Evolutionary conservation across 2,329 filamentous ascomycete genomes (phyloP), one percentile per base, ranked within the genome.

Genomic region (Blumeria graminis): DNA sequence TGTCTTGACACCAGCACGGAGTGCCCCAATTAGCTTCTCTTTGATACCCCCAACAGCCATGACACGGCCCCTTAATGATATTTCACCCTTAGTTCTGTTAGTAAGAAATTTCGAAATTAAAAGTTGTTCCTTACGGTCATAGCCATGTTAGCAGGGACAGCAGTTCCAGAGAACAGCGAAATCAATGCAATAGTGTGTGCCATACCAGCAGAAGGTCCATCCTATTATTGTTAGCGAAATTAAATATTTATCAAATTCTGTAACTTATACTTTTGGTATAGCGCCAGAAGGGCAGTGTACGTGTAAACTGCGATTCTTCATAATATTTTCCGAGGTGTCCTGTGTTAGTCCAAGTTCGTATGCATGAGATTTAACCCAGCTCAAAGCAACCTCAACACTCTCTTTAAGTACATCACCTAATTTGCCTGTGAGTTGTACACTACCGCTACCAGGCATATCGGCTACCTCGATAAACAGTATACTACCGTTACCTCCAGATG

Each of bases 401-500:
- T 98, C 92, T 70, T 96, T 96, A 58, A 98, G 79, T 34, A 98
- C 92, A 63, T 95, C 89, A 60, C 92, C 92, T 6, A 98, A 80
- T 68, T 94, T 96, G 59, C 92, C 92, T 0, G 92, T 98, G 32
- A 98, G 80, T 70, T 96, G 92, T 38, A 98, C 87, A 56, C 84
- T 82, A 36, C 92, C 92, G 57, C 79, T 82, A 46, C 92, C 92
- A 0, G 92, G 92, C 88, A 96, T 96, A 66, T 94, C 89, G 10
- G 90, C 87, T 48, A 95, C 87, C 70, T 98, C 92, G 63, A 98
- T 98, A 73, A 98, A 98, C 57, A 98, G 76, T 64, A 98, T 98
- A 66, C 85, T 89, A 60, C 92, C 92, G 68, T 95, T 90, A 52
- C 88, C 88, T 54, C 92, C 90, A 3, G 83, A 84, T 65, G 83